Evolutionary conservation across 2,329 filamentous ascomycete species (phyloP).

Genomic region (Boeremia exigua): DNA sequence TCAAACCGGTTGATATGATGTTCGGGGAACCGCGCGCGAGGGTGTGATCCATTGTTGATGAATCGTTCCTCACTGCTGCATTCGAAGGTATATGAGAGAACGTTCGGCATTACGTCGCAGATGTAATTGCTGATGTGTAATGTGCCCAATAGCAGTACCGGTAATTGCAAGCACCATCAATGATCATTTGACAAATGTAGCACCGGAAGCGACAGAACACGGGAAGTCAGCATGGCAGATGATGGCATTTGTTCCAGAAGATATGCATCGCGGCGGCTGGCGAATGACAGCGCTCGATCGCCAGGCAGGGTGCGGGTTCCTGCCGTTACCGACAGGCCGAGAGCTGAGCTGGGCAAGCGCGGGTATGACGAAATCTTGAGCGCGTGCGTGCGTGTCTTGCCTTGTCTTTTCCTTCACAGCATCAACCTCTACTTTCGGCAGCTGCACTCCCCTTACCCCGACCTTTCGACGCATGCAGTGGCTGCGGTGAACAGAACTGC

Average conservation of each 20-base stretch:
- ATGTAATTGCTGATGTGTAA: neutral
- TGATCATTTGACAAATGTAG: neutral
- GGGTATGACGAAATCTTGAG: slow-evolving; percentile 16
- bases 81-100: no score
- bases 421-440: neutral
- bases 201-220: neutral
- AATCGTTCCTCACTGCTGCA: neutral
- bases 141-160: neutral
- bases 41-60: neutral
- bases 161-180: neutral
- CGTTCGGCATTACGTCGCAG: neutral
- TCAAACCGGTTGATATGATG: neutral
- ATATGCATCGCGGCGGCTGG: neutral
- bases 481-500: slow-evolving; percentile 6
- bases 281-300: slow-evolving; percentile 5
- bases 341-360: slow-evolving; percentile 15
- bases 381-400: slow-evolving; percentile 13
- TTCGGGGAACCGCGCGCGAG: neutral
- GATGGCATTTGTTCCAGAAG: neutral
- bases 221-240: neutral
- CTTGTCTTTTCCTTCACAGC: slow-evolving; percentile 12
- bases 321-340: slow-evolving; percentile 14
- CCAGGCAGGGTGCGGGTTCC: slow-evolving; percentile 11
- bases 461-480: slow-evolving; percentile 2
- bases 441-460: neutral